A percentile compares a stretch with the other conserved stretches of the same genome.
These are phyloP conservation scores for Cercospora sojina DNA, from an alignment of 2,329 filamentous ascomycete genomes.

Conservation along the genomic window DNA sequence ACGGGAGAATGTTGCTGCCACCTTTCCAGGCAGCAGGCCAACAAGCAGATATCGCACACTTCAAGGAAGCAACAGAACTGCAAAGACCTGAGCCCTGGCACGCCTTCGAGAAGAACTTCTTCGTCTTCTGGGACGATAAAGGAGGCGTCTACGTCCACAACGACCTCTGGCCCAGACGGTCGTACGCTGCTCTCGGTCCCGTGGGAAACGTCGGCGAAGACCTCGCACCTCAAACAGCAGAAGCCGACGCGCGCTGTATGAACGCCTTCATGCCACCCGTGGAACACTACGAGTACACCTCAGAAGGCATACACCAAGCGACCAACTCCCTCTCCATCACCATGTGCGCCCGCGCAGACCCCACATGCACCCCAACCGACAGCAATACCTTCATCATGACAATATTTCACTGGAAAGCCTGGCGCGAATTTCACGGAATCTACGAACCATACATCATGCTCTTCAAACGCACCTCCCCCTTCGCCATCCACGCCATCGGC, in stretches of 20 bases:
- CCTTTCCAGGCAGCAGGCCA: conserved; percentile 26
- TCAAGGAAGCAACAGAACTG: conserved; percentile 51
- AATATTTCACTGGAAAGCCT: conserved; percentile 58
- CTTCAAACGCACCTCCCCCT: conserved; percentile 51
- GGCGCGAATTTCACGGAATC: conserved; percentile 49
- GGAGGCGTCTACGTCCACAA: conserved; percentile 54
- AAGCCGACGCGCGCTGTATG: conserved; percentile 50
- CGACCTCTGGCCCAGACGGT: conserved; percentile 52
- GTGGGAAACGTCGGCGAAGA: conserved; percentile 53
- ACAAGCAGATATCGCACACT: conserved; percentile 36
- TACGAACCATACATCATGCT: conserved; percentile 59
- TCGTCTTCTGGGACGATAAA: conserved; percentile 57
- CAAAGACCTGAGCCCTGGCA: conserved; percentile 50
- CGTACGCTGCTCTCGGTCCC: conserved; percentile 48
- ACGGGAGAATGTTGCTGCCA: conserved; percentile 53
- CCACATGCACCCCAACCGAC: conserved; percentile 44
- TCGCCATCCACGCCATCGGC: conserved; percentile 53
- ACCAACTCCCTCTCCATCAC: conserved; percentile 60
- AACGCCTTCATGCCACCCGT: conserved; percentile 39
- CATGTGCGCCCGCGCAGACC: conserved; percentile 52
- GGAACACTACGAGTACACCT: not conserved
- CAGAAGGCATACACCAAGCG: conserved; percentile 56
- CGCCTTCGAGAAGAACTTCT: conserved; percentile 61
- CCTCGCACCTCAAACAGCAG: conserved; percentile 42
- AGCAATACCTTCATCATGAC: conserved; percentile 57